Conservation (phyloP, 495 filamentous ascomycete genomes). For the Lasiosphaeria ovina region DNA sequence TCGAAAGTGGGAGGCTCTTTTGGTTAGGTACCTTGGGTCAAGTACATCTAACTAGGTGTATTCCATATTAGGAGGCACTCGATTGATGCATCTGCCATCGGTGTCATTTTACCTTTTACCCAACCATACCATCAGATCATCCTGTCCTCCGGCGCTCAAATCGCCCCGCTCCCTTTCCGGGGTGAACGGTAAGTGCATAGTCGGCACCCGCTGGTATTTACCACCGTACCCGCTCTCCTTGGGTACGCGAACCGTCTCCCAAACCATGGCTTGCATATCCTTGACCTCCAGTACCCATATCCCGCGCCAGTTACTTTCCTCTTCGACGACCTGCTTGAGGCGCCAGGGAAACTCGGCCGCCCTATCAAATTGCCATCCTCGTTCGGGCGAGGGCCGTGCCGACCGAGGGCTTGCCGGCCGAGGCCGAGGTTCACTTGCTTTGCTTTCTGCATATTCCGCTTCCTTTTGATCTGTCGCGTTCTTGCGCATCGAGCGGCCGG, state of each 20-base stretch:
- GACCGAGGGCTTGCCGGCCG: neutral
- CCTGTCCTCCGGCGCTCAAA: conserved; percentile 15
- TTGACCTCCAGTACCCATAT: conserved; percentile 20
- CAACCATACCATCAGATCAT: conserved; percentile 19
- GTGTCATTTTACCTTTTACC: conserved; percentile 12
- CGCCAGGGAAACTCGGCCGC: conserved; percentile 17
- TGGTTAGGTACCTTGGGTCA: no score
- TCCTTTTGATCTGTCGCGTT: conserved; percentile 8
- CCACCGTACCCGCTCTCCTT: conserved; percentile 6
- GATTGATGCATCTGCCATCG: neutral
- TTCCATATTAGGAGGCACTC: no score
- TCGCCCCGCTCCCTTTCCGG: neutral
- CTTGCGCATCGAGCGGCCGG: conserved; percentile 11
- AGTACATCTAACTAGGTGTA: no score
- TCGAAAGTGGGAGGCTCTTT: no score
- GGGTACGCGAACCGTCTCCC: conserved; percentile 14
- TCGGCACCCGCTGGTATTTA: neutral
- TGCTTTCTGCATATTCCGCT: conserved; percentile 2
- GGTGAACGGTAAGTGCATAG: neutral
- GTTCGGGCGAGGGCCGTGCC: neutral
- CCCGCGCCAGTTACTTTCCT: conserved; percentile 22
- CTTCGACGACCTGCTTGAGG: conserved; percentile 14
- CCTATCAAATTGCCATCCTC: conserved; percentile 8
- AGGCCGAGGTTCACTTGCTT: conserved; percentile 7
- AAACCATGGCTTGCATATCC: conserved; percentile 21